Evolutionary conservation across 2,329 filamentous ascomycete genomes (phyloP).

Genomic region (Intubia oerlemansii): DNA sequence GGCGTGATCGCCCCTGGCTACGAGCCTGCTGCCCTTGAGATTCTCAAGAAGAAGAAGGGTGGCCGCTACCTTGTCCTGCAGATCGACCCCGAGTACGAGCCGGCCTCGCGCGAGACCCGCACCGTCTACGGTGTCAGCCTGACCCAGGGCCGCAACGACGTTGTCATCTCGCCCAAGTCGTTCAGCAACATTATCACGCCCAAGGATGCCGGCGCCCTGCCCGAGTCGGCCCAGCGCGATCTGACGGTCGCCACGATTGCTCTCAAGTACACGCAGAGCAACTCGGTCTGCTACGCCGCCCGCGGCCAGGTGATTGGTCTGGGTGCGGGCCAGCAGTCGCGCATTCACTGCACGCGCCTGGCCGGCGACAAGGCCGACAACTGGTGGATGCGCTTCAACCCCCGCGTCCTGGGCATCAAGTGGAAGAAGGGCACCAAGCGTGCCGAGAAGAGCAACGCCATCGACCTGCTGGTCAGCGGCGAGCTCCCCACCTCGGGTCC

Average conservation of each 20-base stretch:
- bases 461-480: conserved; percentile 83
- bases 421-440: conserved; percentile 98
- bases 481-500: conserved; percentile 65
- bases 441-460: conserved; percentile 93
- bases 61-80: conserved; percentile 91
- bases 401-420: conserved; percentile 66
- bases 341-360: conserved; percentile 94
- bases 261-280: conserved; percentile 96
- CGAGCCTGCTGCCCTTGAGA: conserved; percentile 63
- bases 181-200: conserved; percentile 76
- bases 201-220: conserved; percentile 50
- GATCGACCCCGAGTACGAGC: conserved; percentile 75
- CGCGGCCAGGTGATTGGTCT: conserved; percentile 89
- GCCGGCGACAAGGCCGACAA: conserved; percentile 97
- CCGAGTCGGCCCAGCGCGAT: conserved; percentile 69
- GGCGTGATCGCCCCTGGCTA: conserved; percentile 87
- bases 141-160: conserved; percentile 81
- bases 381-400: conserved; percentile 99
- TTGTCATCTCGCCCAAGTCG: conserved; percentile 63
- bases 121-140: conserved; percentile 82
- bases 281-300: conserved; percentile 92
- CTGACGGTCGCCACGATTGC: conserved; percentile 91
- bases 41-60: conserved; percentile 94
- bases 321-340: conserved; percentile 88
- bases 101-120: conserved; percentile 60